These are phyloP conservation scores for Gossypium lobatum DNA, from an alignment of 441 rosid species.

Conservation along the genomic window DNA sequence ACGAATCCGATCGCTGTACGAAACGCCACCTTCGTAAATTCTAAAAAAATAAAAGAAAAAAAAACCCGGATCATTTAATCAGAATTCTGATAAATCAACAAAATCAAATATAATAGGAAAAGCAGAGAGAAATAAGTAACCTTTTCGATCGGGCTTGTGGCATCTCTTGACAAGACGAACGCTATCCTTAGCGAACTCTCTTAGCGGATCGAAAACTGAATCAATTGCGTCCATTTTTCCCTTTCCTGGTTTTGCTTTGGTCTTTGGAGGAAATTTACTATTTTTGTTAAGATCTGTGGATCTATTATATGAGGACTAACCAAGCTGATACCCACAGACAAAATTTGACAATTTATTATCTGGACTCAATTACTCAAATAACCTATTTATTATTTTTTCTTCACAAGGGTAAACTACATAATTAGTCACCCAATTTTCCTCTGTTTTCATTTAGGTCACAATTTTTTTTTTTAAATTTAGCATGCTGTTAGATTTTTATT, in stretches of 20 bases:
- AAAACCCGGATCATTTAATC: not conserved
- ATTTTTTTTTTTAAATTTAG: too few relatives aligned
- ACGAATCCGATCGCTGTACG: conserved; percentile 70
- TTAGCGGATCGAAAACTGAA: conserved; percentile 25
- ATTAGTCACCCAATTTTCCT: too few relatives aligned
- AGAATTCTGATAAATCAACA: not conserved
- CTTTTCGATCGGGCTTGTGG: conserved; percentile 71
- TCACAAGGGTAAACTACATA: too few relatives aligned
- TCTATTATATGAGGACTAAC: not conserved
- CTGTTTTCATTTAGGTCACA: too few relatives aligned
- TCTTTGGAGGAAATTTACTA: not conserved
- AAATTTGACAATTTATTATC: too few relatives aligned
- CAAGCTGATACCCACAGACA: too few relatives aligned
- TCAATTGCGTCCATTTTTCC: conserved; percentile 1
- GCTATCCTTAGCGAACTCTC: conserved; percentile 71
- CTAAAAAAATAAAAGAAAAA: conserved; percentile 14
- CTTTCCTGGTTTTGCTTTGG: not conserved
- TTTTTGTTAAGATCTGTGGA: not conserved
- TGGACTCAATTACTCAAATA: too few relatives aligned
- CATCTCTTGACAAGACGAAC: conserved; percentile 65
- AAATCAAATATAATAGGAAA: not conserved
- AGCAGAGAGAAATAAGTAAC: conserved; percentile 10
- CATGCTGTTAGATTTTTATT: too few relatives aligned
- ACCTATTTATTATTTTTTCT: too few relatives aligned
- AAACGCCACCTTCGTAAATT: conserved; percentile 62